Evolutionary conservation across 225 moss, liverwort and hornwort genomes (phyloP).

Genomic region (Climacium dendroides): DNA sequence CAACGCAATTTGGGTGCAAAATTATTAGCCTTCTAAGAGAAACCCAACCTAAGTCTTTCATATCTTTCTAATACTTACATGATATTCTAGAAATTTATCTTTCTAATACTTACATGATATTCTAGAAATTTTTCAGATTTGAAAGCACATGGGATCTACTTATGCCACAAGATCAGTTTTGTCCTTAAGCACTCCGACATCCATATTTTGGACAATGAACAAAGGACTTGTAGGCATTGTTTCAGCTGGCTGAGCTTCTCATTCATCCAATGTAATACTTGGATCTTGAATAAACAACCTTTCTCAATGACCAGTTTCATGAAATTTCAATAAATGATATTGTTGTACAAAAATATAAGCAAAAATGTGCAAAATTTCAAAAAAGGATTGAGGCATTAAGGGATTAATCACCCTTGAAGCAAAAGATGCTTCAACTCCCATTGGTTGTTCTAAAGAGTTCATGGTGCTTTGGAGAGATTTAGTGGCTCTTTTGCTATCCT

Average conservation of each 20-base stretch:
- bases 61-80: accelerated
- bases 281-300: too few species aligned
- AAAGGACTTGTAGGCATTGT: too few species aligned
- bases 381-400: too few species aligned
- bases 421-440: background rate
- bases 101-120: accelerated
- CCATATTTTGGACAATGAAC: too few species aligned
- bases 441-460: background rate
- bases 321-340: too few species aligned
- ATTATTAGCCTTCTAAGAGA: background rate
- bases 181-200: too few species aligned
- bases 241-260: too few species aligned
- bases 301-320: too few species aligned
- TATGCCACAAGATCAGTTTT: too few species aligned
- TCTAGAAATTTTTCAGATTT: background rate
- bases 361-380: too few species aligned
- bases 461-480: accelerated
- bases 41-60: background rate
- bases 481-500: background rate
- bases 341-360: too few species aligned
- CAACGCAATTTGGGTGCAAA: accelerated
- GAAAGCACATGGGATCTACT: accelerated
- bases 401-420: background rate
- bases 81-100: background rate
- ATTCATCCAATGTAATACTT: too few species aligned